Evolutionary conservation across 805 yeast genomes (phyloP).

Genomic region (Lachancea meyersii): DNA sequence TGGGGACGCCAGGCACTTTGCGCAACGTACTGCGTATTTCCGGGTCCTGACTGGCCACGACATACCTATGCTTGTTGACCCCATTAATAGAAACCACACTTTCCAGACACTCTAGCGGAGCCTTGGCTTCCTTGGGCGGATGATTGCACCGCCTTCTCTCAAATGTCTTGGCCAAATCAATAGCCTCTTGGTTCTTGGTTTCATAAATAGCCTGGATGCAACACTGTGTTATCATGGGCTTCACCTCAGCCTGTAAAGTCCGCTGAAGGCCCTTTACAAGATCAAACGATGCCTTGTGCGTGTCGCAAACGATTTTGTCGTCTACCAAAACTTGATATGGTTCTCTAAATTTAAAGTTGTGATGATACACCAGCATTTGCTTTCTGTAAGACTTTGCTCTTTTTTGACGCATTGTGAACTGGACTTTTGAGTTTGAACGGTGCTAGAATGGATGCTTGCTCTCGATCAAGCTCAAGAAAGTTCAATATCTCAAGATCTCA

Average conservation of each 20-base stretch:
- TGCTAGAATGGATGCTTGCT: not conserved
- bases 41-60: constrained; percentile 78
- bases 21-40: constrained; percentile 64
- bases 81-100: constrained; percentile 66
- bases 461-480: too few species aligned
- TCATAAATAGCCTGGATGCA: constrained; percentile 81
- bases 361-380: constrained; percentile 78
- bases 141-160: constrained; percentile 95
- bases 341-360: constrained; percentile 85
- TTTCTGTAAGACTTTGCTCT: constrained; percentile 91
- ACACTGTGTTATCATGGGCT: constrained; percentile 93
- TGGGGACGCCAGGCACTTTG: constrained; percentile 81
- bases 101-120: constrained; percentile 70
- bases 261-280: constrained; percentile 72
- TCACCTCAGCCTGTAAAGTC: constrained; percentile 78
- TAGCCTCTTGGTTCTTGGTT: constrained; percentile 65
- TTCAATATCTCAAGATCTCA: too few species aligned
- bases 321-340: constrained; percentile 91
- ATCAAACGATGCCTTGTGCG: constrained; percentile 65
- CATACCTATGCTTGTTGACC: constrained; percentile 81
- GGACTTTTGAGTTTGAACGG: not conserved
- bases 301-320: constrained; percentile 63
- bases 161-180: constrained; percentile 69
- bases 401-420: constrained; percentile 75
- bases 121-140: constrained; percentile 51